A percentile compares a stretch with the other conserved stretches of the same genome.
Evolutionary conservation across 805 yeast species (phyloP).

Genomic region (Candida broadrunensis): DNA sequence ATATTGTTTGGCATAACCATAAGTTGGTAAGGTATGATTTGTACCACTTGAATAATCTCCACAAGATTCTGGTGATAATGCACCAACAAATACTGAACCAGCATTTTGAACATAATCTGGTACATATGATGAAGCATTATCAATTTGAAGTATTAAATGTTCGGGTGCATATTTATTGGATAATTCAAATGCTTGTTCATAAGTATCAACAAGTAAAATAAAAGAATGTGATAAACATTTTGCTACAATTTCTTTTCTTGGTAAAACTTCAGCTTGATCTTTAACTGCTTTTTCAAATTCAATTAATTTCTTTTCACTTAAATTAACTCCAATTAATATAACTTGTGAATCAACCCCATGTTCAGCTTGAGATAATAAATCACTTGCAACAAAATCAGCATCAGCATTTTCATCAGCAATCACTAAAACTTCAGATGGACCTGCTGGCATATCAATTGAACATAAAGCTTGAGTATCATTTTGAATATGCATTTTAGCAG

Average conservation of each 20-base stretch:
- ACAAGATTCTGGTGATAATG: conserved; percentile 94
- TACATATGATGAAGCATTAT: conserved; percentile 72
- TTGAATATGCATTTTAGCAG: conserved; percentile 96
- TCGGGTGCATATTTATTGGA: conserved; percentile 96
- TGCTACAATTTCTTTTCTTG: conserved; percentile 91
- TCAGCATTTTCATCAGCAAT: conserved; percentile 85
- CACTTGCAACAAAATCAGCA: conserved; percentile 96
- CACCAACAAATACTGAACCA: conserved; percentile 95
- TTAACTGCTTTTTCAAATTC: conserved; percentile 81
- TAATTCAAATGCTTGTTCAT: conserved; percentile 80
- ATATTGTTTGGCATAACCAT: conserved; percentile 97
- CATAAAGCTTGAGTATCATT: conserved; percentile 94
- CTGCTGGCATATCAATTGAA: conserved; percentile 99
- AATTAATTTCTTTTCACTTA: conserved; percentile 56
- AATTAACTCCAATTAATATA: conserved; percentile 76
- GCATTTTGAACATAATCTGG: conserved; percentile 78
- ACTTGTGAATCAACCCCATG: conserved; percentile 99
- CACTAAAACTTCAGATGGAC: conserved; percentile 98
- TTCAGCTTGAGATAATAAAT: conserved; percentile 95
- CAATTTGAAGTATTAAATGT: conserved; percentile 89
- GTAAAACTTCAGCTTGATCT: conserved; percentile 76
- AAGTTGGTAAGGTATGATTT: conserved; percentile 97
- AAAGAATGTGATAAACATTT: conserved; percentile 91
- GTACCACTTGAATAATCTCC: conserved; percentile 99
- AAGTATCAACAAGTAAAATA: conserved; percentile 62